Evolutionary conservation across 352 stramenopile species (phyloP).

Genomic region (Phytophthora pistaciae): DNA sequence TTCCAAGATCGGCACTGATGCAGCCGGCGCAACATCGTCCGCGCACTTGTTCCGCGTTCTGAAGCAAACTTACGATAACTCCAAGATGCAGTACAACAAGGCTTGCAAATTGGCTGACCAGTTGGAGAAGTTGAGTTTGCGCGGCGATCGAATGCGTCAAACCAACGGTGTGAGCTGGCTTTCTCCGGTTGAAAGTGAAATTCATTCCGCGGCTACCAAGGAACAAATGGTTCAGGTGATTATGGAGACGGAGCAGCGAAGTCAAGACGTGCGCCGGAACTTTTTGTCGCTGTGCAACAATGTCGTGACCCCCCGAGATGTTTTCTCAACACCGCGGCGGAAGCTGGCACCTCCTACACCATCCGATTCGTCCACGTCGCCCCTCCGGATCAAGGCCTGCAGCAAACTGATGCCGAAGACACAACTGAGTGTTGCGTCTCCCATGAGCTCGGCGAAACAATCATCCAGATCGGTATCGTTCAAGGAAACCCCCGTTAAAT

Average conservation of each 20-base stretch:
- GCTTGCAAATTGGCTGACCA: constrained; percentile 61
- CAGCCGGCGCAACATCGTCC: constrained; percentile 36
- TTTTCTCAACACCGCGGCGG: constrained; percentile 52
- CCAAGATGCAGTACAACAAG: constrained; percentile 80
- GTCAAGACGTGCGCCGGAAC: constrained; percentile 50
- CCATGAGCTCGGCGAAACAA: constrained; percentile 59
- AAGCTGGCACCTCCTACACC: constrained; percentile 40
- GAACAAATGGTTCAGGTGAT: constrained; percentile 61
- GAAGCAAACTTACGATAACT: constrained; percentile 81
- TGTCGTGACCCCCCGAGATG: constrained; percentile 61
- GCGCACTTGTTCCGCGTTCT: constrained; percentile 72
- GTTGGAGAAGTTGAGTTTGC: constrained; percentile 61
- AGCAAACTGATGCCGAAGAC: constrained; percentile 80
- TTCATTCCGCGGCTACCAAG: constrained; percentile 43
- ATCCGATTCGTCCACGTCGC: constrained; percentile 40
- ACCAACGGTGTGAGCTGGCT: constrained; percentile 28
- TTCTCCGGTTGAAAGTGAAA: constrained; percentile 23
- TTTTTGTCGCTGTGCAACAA: constrained; percentile 77
- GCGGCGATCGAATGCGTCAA: constrained; percentile 34
- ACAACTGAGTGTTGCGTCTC: constrained; percentile 74
- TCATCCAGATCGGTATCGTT: constrained; percentile 58
- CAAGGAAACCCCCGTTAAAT: constrained; percentile 63
- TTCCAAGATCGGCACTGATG: constrained; percentile 36
- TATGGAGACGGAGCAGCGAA: constrained; percentile 50
- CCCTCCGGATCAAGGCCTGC: constrained; percentile 53